A percentile compares a stretch with the other conserved stretches of the same genome.
Conservation (phyloP, 768 basidiomycete species). For the Boletus tomentosulus region DNA sequence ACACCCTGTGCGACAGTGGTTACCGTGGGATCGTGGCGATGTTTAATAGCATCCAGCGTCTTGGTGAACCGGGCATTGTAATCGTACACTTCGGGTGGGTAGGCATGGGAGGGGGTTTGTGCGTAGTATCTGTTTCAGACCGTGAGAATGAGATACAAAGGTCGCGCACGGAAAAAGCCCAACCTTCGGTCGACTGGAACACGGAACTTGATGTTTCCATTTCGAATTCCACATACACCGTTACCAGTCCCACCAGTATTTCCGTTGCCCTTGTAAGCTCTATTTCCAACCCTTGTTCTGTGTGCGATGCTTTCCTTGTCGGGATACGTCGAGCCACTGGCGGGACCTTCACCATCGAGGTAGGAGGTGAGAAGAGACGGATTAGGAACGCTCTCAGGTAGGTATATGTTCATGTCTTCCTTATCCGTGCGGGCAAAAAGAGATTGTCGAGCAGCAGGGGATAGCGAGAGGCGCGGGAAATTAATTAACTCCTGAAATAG, state of each 20-base stretch:
- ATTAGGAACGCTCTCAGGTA: constrained; percentile 79
- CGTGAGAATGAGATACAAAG: constrained; percentile 1
- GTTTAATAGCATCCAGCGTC: constrained; percentile 83
- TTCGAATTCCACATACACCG: constrained; percentile 34
- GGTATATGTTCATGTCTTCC: constrained; percentile 29
- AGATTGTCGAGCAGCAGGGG: constrained; percentile 63
- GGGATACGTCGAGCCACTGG: constrained; percentile 7
- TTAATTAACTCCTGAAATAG: constrained; percentile 76
- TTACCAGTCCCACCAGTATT: constrained; percentile 28
- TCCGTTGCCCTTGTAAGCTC: constrained; percentile 17
- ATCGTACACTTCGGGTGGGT: constrained; percentile 92
- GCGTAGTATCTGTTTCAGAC: constrained; percentile 71
- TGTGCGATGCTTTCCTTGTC: constrained; percentile 7
- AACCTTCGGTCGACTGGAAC: constrained; percentile 85
- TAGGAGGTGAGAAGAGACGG: constrained; percentile 50
- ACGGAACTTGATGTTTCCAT: constrained; percentile 60
- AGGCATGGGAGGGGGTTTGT: constrained; percentile 59
- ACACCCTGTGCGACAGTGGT: constrained; percentile 96
- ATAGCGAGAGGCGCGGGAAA: constrained; percentile 75
- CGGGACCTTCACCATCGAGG: constrained; percentile 31
- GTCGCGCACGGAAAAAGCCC: constrained; percentile 4
- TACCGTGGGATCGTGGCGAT: constrained; percentile 94
- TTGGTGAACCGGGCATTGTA: constrained; percentile 92
- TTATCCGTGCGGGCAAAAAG: constrained; percentile 46
- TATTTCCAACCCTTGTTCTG: constrained; percentile 11